Conservation (phyloP, 2,329 filamentous ascomycete species). For the Cladophialophora psammophila region DNA sequence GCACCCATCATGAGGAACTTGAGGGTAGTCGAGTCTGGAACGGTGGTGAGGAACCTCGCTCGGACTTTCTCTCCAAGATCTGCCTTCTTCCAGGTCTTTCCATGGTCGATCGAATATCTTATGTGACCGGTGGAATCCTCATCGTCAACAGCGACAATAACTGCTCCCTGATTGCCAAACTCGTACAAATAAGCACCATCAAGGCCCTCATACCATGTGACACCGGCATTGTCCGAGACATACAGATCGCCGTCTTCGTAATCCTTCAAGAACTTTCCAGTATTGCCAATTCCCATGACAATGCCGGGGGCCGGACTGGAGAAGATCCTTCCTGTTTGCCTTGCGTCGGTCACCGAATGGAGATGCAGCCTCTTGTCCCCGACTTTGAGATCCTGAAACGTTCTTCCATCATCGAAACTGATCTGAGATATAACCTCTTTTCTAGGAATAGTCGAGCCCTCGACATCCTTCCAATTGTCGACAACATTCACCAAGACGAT, state of each 20-base stretch:
- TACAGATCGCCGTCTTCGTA: constrained; percentile 81
- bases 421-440: constrained; percentile 77
- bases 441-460: constrained; percentile 63
- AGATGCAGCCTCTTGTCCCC: constrained; percentile 77
- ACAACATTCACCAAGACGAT: constrained; percentile 91
- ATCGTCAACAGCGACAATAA: constrained; percentile 83
- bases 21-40: constrained; percentile 88
- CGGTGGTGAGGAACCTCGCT: constrained; percentile 80
- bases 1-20: constrained; percentile 83
- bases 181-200: constrained; percentile 93
- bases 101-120: constrained; percentile 87
- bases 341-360: constrained; percentile 86
- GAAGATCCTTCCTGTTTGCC: constrained; percentile 85
- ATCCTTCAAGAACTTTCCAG: constrained; percentile 73
- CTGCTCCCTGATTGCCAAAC: constrained; percentile 90
- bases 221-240: constrained; percentile 88
- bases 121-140: constrained; percentile 66
- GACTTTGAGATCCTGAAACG: constrained; percentile 75
- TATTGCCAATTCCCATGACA: constrained; percentile 93
- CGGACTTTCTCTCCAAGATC: constrained; percentile 72
- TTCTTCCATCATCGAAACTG: constrained; percentile 93
- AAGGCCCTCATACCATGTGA: constrained; percentile 77
- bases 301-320: constrained; percentile 93
- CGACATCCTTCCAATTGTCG: constrained; percentile 80
- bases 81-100: constrained; percentile 79